Base-by-base conservation (phyloP, 192 early-diverging fungal genomes). In the Dissophora ornata region DNA sequence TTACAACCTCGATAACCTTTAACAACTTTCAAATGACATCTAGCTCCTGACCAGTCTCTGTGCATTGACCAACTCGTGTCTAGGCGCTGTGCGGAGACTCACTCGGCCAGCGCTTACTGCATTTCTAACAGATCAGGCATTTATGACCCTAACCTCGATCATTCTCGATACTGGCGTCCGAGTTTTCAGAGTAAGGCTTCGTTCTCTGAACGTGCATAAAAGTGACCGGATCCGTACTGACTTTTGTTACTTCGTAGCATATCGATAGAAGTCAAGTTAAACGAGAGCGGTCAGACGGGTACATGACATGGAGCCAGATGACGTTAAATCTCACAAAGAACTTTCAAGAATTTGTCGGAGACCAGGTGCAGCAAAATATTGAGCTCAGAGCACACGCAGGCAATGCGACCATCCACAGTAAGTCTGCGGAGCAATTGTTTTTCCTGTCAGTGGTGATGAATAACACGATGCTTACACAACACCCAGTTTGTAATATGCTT, bases 401-500 rank as follows among this genome's bases (percentile, higher is more conserved):
- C 16, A 52, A 57, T 44, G 16, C 63, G 53, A 57, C 55, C 4
- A 57, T 71, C 7, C n/a, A 16, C 18, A 38, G 69, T 63, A 63
- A 24, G 15, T 21, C 16, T 18, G 68, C 50, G 67, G 67, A 60
- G 45, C 42, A 60, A 69, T 24, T 60, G 52, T 15, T 47, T 19
- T 19, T 40, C 4, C 13, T 33, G 2, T 26, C 26, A n/a, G n/a
- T n/a, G n/a, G n/a, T n/a, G n/a, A n/a, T n/a, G n/a, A n/a, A n/a
- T n/a, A n/a, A n/a, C n/a, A n/a, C n/a, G n/a, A 18, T 46, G 30
- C 48, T 52, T 13, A 53, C 26, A 21, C n/a, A 2, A n/a, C 15
- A 29, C 12, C 3, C 41, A 77, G 73, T 67, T 18, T 67, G 64
- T 45, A 77, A 77, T 30, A 67, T 77, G 53, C 25, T 77, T 10